Evolutionary conservation across 306 rosid genomes (phyloP).

Genomic region (Argentina anserina): DNA sequence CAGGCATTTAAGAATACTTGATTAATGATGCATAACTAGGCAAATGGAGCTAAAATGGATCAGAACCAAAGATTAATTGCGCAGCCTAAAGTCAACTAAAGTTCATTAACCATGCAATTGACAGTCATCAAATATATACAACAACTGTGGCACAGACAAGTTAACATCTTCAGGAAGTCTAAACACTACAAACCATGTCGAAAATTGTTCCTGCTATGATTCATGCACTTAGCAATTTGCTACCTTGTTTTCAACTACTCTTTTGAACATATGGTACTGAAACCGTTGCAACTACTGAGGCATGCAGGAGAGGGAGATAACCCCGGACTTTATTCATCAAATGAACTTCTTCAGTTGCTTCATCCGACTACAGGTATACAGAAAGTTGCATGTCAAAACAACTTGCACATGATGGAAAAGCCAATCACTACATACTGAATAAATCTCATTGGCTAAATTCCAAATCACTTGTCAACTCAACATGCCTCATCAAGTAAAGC

Average conservation of each 20-base stretch:
- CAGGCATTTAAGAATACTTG: too few relatives aligned
- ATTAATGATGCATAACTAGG: too few relatives aligned
- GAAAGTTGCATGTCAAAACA: conserved; percentile 20
- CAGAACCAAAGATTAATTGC: too few relatives aligned
- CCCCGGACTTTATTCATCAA: conserved; percentile 23
- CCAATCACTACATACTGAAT: background rate
- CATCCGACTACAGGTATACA: conserved; percentile 14
- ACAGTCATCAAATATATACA: too few relatives aligned
- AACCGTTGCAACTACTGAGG: conserved; percentile 25
- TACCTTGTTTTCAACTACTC: background rate
- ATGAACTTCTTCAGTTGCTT: conserved; percentile 21
- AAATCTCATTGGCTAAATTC: background rate
- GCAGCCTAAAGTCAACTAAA: too few relatives aligned
- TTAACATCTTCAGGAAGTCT: too few relatives aligned
- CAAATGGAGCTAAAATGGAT: too few relatives aligned
- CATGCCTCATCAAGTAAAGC: background rate
- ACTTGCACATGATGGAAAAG: background rate
- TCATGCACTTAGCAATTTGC: conserved; percentile 16
- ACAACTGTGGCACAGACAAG: too few relatives aligned
- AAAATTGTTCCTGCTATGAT: too few relatives aligned
- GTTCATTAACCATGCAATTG: too few relatives aligned
- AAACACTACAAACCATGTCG: too few relatives aligned
- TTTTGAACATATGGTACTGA: conserved; percentile 25
- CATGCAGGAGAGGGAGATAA: conserved; percentile 20
- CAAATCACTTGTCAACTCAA: background rate